Evolutionary conservation across 176 grass and related monocot genomes (phyloP).

Genomic region (Cenchrus fungigraminus): DNA sequence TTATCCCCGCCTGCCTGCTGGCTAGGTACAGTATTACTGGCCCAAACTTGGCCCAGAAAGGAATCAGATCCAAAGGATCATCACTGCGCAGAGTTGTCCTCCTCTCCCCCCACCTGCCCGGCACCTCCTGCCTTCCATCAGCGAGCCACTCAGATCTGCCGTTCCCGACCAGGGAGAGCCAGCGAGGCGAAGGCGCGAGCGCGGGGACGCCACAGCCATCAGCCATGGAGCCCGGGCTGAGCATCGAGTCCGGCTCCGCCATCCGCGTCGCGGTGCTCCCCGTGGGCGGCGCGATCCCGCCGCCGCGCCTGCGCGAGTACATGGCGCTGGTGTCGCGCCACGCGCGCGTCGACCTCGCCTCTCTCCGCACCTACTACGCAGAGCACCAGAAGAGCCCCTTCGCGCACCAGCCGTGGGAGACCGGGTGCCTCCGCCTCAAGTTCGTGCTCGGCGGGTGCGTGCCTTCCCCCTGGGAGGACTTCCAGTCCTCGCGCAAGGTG

Average conservation of each 20-base stretch:
- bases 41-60: not conserved
- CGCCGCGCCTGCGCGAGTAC: slow-evolving; percentile 76
- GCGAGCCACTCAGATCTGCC: slow-evolving; percentile 52
- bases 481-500: slow-evolving; percentile 97
- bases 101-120: slow-evolving; percentile 14
- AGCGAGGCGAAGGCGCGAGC: not conserved
- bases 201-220: not conserved
- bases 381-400: slow-evolving; percentile 99
- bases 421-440: slow-evolving; percentile 79
- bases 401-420: slow-evolving; percentile 84
- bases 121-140: slow-evolving; percentile 30
- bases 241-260: slow-evolving; percentile 87
- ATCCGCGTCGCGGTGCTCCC: slow-evolving; percentile 89
- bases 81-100: slow-evolving; percentile 11
- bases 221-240: slow-evolving; percentile 94
- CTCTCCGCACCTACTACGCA: slow-evolving; percentile 85
- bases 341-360: slow-evolving; percentile 73
- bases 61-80: slow-evolving; percentile 12
- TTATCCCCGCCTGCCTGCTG: no score
- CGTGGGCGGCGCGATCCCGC: slow-evolving; percentile 78
- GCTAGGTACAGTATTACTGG: not conserved
- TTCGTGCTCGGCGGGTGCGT: slow-evolving; percentile 81
- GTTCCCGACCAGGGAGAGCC: not conserved
- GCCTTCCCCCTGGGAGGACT: slow-evolving; percentile 96
- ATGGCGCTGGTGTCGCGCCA: slow-evolving; percentile 67